Evolutionary conservation across 495 filamentous ascomycete species (phyloP).

Genomic region (Penicillium bovifimosum): DNA sequence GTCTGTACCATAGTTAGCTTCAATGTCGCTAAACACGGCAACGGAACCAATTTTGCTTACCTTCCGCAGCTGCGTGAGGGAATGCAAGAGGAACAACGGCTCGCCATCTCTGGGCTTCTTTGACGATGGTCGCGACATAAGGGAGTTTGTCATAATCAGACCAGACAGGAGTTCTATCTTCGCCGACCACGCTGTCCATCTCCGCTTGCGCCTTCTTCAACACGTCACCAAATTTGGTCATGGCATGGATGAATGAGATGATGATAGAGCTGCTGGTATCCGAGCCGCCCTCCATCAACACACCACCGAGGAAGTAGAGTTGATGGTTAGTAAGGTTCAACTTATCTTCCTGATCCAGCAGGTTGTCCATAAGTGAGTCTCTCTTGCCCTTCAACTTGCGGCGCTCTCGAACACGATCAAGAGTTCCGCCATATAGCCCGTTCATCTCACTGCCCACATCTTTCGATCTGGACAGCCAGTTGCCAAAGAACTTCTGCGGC

Average conservation of each 20-base stretch:
- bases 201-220: constrained; percentile 20
- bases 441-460: constrained; percentile 35
- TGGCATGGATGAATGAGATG: background rate
- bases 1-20: constrained; percentile 8
- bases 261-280: constrained; percentile 34
- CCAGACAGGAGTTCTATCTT: constrained; percentile 24
- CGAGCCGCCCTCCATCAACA: constrained; percentile 39
- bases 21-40: background rate
- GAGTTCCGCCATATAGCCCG: constrained; percentile 20
- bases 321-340: constrained; percentile 7
- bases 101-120: constrained; percentile 33
- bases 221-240: background rate
- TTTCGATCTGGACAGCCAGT: constrained; percentile 31
- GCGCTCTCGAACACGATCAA: background rate
- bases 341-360: constrained; percentile 25
- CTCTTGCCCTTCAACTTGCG: background rate
- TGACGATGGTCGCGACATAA: constrained; percentile 35
- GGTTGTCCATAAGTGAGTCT: background rate
- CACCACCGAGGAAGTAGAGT: constrained; percentile 23
- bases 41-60: background rate
- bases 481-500: constrained; percentile 34
- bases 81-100: constrained; percentile 14
- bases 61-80: constrained; percentile 3
- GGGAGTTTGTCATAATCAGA: constrained; percentile 31
- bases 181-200: constrained; percentile 20